Percentiles rank a stretch among this genome's conserved stretches.
Evolutionary conservation across 2,329 filamentous ascomycete genomes (phyloP).

Genomic region (Cryphonectria naterciae): DNA sequence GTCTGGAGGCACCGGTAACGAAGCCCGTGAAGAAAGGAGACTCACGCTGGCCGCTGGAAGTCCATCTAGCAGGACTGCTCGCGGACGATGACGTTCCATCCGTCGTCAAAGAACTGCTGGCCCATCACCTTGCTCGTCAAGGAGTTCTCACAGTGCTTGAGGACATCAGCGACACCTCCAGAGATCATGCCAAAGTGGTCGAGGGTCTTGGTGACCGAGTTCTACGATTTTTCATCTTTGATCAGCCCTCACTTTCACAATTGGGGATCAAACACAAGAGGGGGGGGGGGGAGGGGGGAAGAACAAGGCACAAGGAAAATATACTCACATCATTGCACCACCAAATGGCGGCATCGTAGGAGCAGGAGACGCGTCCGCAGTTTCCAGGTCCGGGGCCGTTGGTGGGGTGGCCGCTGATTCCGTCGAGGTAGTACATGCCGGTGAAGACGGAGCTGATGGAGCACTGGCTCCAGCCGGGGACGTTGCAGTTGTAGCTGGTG

Average conservation of each 20-base stretch:
- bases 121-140: background rate
- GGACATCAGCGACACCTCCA: background rate
- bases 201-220: background rate
- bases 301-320: too few species aligned
- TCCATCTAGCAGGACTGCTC: background rate
- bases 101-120: constrained; percentile 14
- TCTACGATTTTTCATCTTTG: background rate
- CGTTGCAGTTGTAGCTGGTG: background rate
- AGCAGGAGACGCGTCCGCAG: constrained; percentile 10
- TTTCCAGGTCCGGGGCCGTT: constrained; percentile 11
- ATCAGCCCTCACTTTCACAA: background rate
- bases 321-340: constrained; percentile 16
- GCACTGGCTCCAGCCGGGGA: background rate
- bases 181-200: background rate
- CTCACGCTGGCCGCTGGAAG: background rate
- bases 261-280: background rate
- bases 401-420: background rate
- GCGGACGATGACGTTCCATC: constrained; percentile 15
- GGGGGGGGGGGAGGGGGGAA: too few species aligned
- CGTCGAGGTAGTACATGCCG: background rate
- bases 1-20: background rate
- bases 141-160: background rate
- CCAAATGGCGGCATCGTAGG: constrained; percentile 5
- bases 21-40: background rate
- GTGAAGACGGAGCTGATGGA: background rate